Conservation (phyloP, 2,329 filamentous ascomycete species). For the Pseudogymnoascus sp. region DNA sequence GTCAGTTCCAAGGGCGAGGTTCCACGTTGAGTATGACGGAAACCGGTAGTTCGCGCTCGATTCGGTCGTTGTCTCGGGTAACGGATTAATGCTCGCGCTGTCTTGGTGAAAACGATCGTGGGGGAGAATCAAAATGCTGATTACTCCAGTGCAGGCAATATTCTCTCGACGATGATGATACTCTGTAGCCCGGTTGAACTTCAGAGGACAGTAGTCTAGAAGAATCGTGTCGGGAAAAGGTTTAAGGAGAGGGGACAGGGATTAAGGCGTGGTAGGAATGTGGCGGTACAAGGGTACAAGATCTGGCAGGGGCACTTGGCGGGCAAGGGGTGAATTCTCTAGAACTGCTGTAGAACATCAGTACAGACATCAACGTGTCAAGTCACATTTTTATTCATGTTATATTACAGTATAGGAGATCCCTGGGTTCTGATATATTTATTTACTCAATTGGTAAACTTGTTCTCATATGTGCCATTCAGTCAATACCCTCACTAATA, state of each 20-base stretch:
- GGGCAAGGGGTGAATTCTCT: background rate
- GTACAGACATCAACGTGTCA: background rate
- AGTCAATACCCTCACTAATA: constrained; percentile 1
- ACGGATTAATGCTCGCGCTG: background rate
- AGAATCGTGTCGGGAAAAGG: constrained; percentile 6
- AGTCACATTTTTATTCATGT: too few species aligned
- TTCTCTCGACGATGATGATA: constrained; percentile 1
- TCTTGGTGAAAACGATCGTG: constrained; percentile 8
- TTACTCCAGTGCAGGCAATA: background rate
- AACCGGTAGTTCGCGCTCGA: background rate
- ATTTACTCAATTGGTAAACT: background rate
- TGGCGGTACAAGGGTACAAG: background rate
- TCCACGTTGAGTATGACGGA: constrained; percentile 2
- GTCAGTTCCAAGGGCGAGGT: background rate
- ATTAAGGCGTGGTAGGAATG: background rate
- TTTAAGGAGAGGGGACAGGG: constrained; percentile 8
- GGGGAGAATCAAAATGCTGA: background rate
- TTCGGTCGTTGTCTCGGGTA: constrained; percentile 1
- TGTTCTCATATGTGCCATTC: background rate
- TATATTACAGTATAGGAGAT: background rate
- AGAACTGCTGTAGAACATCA: background rate
- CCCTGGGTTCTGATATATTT: background rate
- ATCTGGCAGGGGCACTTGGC: background rate
- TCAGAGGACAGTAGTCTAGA: background rate
- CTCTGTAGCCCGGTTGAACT: background rate